A percentile compares a stretch with the other conserved stretches of the same genome.
Conservation (phyloP, 257 asterid genomes). For the Parsonsia alboflavescens region DNA sequence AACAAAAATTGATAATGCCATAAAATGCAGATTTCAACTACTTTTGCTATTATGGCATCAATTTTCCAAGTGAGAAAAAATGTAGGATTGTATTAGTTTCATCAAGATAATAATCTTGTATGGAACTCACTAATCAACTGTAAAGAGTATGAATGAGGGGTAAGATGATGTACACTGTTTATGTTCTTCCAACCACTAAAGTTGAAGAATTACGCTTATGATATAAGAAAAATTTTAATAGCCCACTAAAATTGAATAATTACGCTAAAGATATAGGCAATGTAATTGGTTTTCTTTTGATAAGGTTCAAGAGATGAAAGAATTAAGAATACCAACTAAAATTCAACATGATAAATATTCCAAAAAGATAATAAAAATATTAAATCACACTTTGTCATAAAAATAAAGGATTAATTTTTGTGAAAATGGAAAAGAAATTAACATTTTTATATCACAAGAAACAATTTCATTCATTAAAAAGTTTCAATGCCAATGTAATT, state of each 20-base stretch:
- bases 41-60: background rate
- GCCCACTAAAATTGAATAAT: too few species aligned
- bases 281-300: background rate
- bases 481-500: too few species aligned
- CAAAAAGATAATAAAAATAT: background rate
- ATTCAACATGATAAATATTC: background rate
- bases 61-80: background rate
- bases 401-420: too few species aligned
- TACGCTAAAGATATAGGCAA: background rate
- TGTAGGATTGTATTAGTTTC: background rate
- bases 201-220: too few species aligned
- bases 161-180: background rate
- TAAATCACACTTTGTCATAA: background rate
- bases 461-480: too few species aligned
- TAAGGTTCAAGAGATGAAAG: too few species aligned
- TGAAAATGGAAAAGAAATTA: too few species aligned
- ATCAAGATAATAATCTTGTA: background rate
- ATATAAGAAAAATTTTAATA: background rate
- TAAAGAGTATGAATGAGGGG: background rate
- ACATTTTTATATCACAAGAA: too few species aligned
- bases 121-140: background rate
- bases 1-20: constrained; percentile 11
- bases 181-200: background rate
- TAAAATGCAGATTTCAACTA: background rate
- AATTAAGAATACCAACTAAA: too few species aligned